phyloP scores from a whole-genome alignment of 1,139 yeast genomes.

The Candida smagusa region DNA sequence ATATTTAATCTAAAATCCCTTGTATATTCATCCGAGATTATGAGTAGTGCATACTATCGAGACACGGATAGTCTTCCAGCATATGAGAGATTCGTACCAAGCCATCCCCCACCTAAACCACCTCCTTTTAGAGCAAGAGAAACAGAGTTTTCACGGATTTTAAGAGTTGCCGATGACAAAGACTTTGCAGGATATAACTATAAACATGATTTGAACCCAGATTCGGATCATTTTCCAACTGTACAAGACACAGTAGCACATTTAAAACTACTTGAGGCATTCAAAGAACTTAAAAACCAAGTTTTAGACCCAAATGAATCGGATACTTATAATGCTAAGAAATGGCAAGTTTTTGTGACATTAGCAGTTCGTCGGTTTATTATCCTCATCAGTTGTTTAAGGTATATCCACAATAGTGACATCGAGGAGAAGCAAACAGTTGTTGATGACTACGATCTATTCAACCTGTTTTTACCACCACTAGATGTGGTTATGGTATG shows the following conservation, averaged over 20 bases:
- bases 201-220: not conserved
- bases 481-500: constrained; percentile 35
- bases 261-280: constrained; percentile 29
- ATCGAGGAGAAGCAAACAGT: constrained; percentile 1
- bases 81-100: not conserved
- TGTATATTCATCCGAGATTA: not conserved
- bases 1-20: too few relatives aligned
- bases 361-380: constrained; percentile 9
- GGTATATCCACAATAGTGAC: not conserved
- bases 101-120: not conserved
- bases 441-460: constrained; percentile 1
- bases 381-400: constrained; percentile 7
- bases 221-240: constrained; percentile 2
- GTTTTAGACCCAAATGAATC: constrained; percentile 8
- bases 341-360: constrained; percentile 9
- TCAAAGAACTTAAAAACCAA: constrained; percentile 20
- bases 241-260: constrained; percentile 20
- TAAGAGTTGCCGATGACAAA: not conserved
- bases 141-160: not conserved
- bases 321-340: constrained; percentile 4
- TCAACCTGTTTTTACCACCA: constrained; percentile 20
- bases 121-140: not conserved
- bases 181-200: constrained; percentile 1
- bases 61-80: not conserved
- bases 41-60: not conserved